Conservation (phyloP, 805 yeast species). For the Saturnispora gosingensis region DNA sequence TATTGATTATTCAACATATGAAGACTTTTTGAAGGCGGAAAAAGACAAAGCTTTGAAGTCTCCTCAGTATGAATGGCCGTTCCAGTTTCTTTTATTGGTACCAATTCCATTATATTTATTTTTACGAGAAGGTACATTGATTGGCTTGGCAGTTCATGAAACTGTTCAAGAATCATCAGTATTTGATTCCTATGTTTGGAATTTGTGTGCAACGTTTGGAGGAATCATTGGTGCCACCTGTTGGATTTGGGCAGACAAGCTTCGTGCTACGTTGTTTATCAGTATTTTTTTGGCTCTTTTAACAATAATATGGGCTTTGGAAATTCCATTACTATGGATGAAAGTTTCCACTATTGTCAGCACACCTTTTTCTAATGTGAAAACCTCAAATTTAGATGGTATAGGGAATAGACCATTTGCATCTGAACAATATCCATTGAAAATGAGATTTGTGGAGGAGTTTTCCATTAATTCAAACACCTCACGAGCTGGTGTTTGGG, state of each 20-base stretch:
- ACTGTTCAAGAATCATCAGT: slow-evolving; percentile 56
- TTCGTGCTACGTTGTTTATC: slow-evolving; percentile 1
- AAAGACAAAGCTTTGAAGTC: slow-evolving; percentile 31
- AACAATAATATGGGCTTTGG: slow-evolving; percentile 34
- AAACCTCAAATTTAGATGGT: background rate
- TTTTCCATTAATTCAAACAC: slow-evolving; percentile 34
- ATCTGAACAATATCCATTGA: slow-evolving; percentile 52
- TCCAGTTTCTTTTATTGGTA: slow-evolving; percentile 60
- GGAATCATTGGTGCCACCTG: slow-evolving; percentile 15
- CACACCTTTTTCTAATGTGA: background rate
- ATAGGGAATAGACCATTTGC: slow-evolving; percentile 1
- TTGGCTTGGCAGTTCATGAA: slow-evolving; percentile 59
- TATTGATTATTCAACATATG: slow-evolving; percentile 23
- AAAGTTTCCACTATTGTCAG: slow-evolving; percentile 16
- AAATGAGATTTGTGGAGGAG: slow-evolving; percentile 59
- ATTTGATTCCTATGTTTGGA: slow-evolving; percentile 33
- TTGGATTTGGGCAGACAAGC: slow-evolving; percentile 7
- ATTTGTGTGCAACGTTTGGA: slow-evolving; percentile 28
- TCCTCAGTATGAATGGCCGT: slow-evolving; percentile 69
- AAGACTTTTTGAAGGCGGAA: slow-evolving; percentile 19
- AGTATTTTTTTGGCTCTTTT: background rate
- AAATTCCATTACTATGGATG: slow-evolving; percentile 59
- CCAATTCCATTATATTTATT: slow-evolving; percentile 53
- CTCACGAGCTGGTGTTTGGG: slow-evolving; percentile 21
- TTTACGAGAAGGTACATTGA: slow-evolving; percentile 45